Conservation (phyloP, 345 rosid genomes). For the Lumnitzera racemosa region DNA sequence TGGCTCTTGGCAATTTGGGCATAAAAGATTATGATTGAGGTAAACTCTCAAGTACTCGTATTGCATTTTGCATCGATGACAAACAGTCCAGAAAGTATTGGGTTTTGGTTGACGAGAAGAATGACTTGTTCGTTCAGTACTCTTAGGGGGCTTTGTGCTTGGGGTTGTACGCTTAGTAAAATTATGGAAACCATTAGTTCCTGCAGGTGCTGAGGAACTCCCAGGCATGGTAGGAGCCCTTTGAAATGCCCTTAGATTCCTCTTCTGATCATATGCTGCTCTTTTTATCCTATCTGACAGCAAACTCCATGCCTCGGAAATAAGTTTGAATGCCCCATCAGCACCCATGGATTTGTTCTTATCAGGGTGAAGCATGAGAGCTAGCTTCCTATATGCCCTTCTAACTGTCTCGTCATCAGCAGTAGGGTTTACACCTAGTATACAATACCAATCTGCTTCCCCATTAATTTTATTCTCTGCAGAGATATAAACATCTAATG, state of each 20-base stretch:
- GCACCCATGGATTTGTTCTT: constrained; percentile 40
- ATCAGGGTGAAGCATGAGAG: constrained; percentile 39
- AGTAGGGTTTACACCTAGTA: constrained; percentile 25
- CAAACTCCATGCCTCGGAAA: constrained; percentile 36
- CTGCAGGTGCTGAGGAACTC: constrained; percentile 6
- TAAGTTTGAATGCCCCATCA: constrained; percentile 35
- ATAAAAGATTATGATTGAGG: constrained; percentile 32
- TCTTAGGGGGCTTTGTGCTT: constrained; percentile 10
- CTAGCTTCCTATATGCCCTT: constrained; percentile 31
- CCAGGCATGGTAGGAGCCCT: constrained; percentile 8
- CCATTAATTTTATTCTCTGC: constrained; percentile 30
- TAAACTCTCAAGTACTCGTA: constrained; percentile 36
- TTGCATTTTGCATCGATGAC: constrained; percentile 39
- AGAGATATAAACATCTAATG: constrained; percentile 26
- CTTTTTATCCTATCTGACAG: constrained; percentile 28
- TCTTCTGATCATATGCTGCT: constrained; percentile 20
- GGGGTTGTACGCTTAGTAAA: constrained; percentile 2
- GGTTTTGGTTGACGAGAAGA: constrained; percentile 17
- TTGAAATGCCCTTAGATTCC: constrained; percentile 4
- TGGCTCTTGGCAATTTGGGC: constrained; percentile 34
- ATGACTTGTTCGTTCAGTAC: constrained; percentile 3
- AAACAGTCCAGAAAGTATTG: constrained; percentile 39
- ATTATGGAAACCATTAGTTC: constrained; percentile 9
- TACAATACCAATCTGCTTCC: constrained; percentile 33
- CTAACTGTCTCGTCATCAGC: constrained; percentile 38